Evolutionary conservation across 1,139 yeast genomes (phyloP), one percentile per base, ranked within the genome.

Genomic region (Candida pseudoviswanathii): DNA sequence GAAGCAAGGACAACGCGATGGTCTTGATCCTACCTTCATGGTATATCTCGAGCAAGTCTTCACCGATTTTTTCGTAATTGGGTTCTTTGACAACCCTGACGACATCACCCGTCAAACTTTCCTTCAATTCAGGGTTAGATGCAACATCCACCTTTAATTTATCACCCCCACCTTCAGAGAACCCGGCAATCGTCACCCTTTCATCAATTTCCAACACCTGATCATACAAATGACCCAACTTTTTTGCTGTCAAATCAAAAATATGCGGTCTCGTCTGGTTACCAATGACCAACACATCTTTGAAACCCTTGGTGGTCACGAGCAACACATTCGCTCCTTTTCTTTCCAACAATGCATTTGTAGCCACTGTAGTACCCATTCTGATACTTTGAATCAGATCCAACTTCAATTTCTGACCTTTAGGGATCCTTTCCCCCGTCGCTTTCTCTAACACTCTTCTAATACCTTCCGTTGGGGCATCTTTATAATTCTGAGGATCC

Each of bases 401-500:
- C 11, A 70, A 55, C 9, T 58, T 60, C 44, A 71, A 62, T 49
- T 72, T 72, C 31, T 59, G 58, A 21, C 57, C 57, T 52, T 68
- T 75, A 7, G 86, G 81, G 40, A 87, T 86, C 8, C 63, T 49
- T 3, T 61, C 64, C 0, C 80, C 78, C 1, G 81, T 77, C 51
- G 80, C 81, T 34, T 70, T 68, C 62, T 88, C 95, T 51, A 92
- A 67, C 0, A 89, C 79, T 46, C 96, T 70, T 54, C 97, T 75
- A 43, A 92, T 89, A 5, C 96, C 97, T 68, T 91, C 97, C 11
- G 92, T 76, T 3, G 96, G 96, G 0, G 97, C 96, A 73, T 92
- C 97, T 3, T 75, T 70, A 63, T 92, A 91, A 68, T 91, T 91
- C 41, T 78, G 72, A 0, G 97, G 96, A 63, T 92, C 97, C 5